phyloP scores from a whole-genome alignment of 139 green algal species.

The Mychonastes homosphaera region DNA sequence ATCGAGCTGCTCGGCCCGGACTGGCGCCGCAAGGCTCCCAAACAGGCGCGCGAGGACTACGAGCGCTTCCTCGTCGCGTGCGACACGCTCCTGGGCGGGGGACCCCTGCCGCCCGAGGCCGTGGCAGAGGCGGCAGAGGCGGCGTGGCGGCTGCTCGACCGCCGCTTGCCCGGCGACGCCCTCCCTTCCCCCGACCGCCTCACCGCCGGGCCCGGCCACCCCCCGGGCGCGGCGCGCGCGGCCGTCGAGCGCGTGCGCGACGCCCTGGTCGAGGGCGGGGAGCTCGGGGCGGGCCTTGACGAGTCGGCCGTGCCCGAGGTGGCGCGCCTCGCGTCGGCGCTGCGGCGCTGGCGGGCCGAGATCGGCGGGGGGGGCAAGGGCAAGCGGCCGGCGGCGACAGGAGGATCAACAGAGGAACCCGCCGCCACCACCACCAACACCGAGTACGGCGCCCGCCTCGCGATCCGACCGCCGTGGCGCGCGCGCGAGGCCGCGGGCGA shows the following conservation, averaged over 20 bases:
- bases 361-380: too few species aligned
- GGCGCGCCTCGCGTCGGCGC: constrained; percentile 6
- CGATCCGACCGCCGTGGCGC: too few species aligned
- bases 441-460: too few species aligned
- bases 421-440: too few species aligned
- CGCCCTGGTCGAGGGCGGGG: too few species aligned
- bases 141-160: constrained; percentile 25
- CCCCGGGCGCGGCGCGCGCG: too few species aligned
- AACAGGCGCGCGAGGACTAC: constrained; percentile 40
- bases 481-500: background rate
- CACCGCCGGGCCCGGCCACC: too few species aligned
- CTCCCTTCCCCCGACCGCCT: too few species aligned
- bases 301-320: constrained; percentile 22
- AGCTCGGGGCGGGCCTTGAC: constrained; percentile 19
- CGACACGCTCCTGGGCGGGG: constrained; percentile 28
- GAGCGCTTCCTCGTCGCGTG: constrained; percentile 32
- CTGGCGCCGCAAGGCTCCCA: constrained; percentile 27
- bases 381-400: constrained; percentile 8
- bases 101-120: constrained; percentile 33
- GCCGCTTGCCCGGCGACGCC: too few species aligned
- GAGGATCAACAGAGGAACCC: too few species aligned
- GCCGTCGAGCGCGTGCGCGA: too few species aligned
- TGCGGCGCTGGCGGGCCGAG: constrained; percentile 20
- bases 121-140: constrained; percentile 27
- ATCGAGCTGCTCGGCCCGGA: background rate